These are phyloP conservation scores for Alnus rubra DNA, from an alignment of 306 rosid species.

Conservation along the genomic window DNA sequence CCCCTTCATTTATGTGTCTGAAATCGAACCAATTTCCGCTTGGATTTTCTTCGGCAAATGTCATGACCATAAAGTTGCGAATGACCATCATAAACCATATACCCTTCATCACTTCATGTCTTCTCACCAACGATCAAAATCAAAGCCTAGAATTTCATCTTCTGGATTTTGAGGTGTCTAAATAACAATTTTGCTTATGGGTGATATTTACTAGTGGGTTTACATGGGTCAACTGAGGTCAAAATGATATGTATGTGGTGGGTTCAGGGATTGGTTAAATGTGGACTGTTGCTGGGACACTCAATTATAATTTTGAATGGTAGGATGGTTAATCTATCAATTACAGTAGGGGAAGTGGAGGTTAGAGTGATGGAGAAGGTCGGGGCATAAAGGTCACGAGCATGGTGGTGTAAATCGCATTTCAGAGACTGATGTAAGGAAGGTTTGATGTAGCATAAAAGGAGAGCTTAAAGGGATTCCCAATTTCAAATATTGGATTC, in stretches of 20 bases:
- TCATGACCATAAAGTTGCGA: not conserved
- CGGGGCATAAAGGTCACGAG: not conserved
- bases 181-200: not conserved
- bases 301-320: not conserved
- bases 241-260: not conserved
- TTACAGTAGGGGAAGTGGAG: not conserved
- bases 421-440: not conserved
- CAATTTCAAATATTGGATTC: not conserved
- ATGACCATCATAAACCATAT: not conserved
- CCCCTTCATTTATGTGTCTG: not conserved
- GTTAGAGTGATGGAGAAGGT: not conserved
- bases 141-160: not conserved
- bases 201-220: not conserved
- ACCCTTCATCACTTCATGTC: not conserved
- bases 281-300: not conserved
- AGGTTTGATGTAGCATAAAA: not conserved
- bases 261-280: not conserved
- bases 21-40: not conserved
- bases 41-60: not conserved
- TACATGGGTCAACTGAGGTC: not conserved
- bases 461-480: not conserved
- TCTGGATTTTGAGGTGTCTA: not conserved
- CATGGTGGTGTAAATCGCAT: not conserved
- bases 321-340: not conserved
- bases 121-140: not conserved